Evolutionary conservation across 1,139 yeast genomes (phyloP), one percentile per base, ranked within the genome.

Genomic region (Ogataea hybrid): DNA sequence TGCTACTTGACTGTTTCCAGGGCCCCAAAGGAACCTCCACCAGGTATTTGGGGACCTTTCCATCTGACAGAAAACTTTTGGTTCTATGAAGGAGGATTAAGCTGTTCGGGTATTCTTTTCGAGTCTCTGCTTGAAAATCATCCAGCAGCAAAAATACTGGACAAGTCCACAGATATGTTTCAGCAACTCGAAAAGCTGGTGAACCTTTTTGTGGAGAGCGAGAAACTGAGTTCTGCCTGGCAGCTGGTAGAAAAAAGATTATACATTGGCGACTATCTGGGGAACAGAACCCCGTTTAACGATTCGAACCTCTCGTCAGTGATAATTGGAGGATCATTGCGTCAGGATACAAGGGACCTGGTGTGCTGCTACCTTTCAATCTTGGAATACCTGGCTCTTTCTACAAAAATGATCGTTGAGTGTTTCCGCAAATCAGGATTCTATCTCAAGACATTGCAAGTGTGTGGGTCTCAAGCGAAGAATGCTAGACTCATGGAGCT

Each of bases 11-110:
- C 69, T 8, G 66, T 69, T 1, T 63, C 21, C 21, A 37, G 25
- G 18, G 22, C 22, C 1, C 33, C 28, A 9, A 54, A 68, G 2
- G 22, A 25, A 6, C 32, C 46, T 9, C 53, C 54, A 3, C 29
- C 35, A 0, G 82, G 82, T 0, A 59, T 77, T 4, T 79, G 84
- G 84, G 84, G 84, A 0, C 84, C 84, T 0, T 78, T 70, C 51
- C 54, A 51, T 47, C 58, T 56, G 17, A 54, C 53, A 23, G 58
- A 44, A 37, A 58, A 44, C 2, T 32, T 54, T 10, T 51, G 50
- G 9, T 64, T 75, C 1, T 78, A 70, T 42, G 76, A 76, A 43
- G 76, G 74, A 41, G 84, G 84, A 0, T 77, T 74, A 44, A 75
- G 82, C 2, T 77, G 81, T 5, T 71, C 82, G 0, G 84, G 84